Evolutionary conservation across 352 stramenopile genomes (phyloP), one percentile per base, ranked within the genome.

Genomic region (Thalassiosira exigua): DNA sequence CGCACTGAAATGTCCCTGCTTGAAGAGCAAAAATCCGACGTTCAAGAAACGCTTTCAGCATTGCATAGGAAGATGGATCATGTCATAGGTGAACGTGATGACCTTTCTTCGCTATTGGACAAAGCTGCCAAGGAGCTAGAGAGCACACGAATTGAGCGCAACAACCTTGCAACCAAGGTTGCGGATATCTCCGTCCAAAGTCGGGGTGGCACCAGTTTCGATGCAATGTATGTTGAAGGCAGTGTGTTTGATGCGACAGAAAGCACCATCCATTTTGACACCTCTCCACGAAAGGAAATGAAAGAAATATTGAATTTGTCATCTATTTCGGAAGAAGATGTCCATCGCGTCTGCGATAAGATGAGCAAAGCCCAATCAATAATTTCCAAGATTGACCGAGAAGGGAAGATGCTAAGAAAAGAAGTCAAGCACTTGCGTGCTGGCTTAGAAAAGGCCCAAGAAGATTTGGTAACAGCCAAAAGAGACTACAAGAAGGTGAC

Each of bases 371-470:
- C 60, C 27, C 51, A 81, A 50, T 39, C 50, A 30, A 74, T 75
- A 3, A 56, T 78, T 27, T 27, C 48, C 29, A 29, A 78, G 52
- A 61, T 77, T 46, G 57, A 79, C 41, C 4, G 58, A 39, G 76
- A 85, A 52, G 72, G 71, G 56, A 66, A 69, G 12, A 44, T 67
- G 21, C 58, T 84, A 0, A 73, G 76, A 30, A 58, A 75, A 52
- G 76, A 85, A 67, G 65, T 85, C 2, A 75, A 81, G 53, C 50
- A 64, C 32, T 59, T 80, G 0, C 57, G 53, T 54, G 44, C 19
- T 54, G 29, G 53, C 29, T 57, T 81, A 50, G 56, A 75, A 68
- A 41, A 29, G 17, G 48, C 73, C 66, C 42, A 46, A 39, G 27
- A 48, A 53, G 73, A 76, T 36, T 50, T 81, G 24, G 41, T 32